These are phyloP conservation scores for Solanum tarapatanum DNA, from an alignment of 257 asterid species.

Conservation along the genomic window DNA sequence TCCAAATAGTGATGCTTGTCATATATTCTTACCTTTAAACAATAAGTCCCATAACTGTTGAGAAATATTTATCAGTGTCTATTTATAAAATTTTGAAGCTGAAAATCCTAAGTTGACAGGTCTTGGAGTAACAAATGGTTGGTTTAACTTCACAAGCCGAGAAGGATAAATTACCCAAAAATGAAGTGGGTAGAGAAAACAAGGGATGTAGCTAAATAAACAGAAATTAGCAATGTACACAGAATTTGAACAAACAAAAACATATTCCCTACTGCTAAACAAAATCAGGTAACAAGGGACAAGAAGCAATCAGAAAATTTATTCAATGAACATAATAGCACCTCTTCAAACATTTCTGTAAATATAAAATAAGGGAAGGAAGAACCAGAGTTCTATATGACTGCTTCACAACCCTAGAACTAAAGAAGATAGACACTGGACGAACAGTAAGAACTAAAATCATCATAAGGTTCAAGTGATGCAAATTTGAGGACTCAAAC, in stretches of 20 bases:
- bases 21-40: neutral
- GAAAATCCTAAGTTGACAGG: neutral
- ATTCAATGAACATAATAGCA: neutral
- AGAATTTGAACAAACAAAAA: neutral
- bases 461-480: neutral
- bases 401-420: neutral
- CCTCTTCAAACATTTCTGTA: neutral
- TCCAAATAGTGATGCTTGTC: neutral
- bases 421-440: neutral
- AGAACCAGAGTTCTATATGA: neutral
- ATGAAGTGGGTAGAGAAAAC: neutral
- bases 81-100: neutral
- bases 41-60: neutral
- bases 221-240: neutral
- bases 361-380: neutral
- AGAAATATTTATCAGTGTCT: neutral
- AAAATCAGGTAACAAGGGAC: neutral
- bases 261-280: neutral
- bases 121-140: neutral
- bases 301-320: neutral
- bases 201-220: neutral
- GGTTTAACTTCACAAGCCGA: neutral
- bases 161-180: neutral
- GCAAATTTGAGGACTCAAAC: neutral
- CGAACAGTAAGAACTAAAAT: neutral